Evolutionary conservation across 345 rosid genomes (phyloP), one percentile per base, ranked within the genome.

Genomic region (Excoecaria agallocha): DNA sequence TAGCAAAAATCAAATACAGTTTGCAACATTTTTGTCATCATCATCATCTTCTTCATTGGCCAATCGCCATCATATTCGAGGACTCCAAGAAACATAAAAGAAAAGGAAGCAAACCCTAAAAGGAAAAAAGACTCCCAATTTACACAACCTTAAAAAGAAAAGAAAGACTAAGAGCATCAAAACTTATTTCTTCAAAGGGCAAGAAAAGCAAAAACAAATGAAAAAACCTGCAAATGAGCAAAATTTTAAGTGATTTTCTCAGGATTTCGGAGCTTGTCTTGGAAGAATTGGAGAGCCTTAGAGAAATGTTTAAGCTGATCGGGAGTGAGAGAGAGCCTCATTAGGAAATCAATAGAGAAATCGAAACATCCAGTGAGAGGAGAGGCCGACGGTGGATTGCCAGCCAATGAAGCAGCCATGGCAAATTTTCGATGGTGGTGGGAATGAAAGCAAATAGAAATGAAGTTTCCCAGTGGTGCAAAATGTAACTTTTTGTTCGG

Each of bases 291-390:
- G 74, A 90, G 93, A 71, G 97, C 97, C 69, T 88, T 81, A 43
- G 79, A 82, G 81, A 97, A 94, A 82, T 76, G 60, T 15, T 39
- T 69, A 84, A 71, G 75, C 86, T 94, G 97, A 76, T 89, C 89
- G 57, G 85, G 54, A 0, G 93, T 77, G 68, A 90, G 89, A 17
- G 87, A 63, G 57, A 82, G 83, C n/a, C 57, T 81, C 22, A 86
- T 73, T 24, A 95, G 90, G 60, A 76, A 48, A 83, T 90, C 86
- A 38, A 85, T 70, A 0, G 90, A 82, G 82, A 86, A 90, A 16
- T 77, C 77, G 57, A 85, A 84, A 68, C 52, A 76, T 22, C 9
- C 71, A 30, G 69, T 79, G 74, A 54, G 72, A 16, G 55, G 16
- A 39, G 68, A 5, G 74, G 19, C 66, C 39, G 77, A 79, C 6